A percentile compares a stretch with the other conserved stretches of the same genome.
phyloP scores from a whole-genome alignment of 306 rosid genomes.

The Clitoria ternatea region DNA sequence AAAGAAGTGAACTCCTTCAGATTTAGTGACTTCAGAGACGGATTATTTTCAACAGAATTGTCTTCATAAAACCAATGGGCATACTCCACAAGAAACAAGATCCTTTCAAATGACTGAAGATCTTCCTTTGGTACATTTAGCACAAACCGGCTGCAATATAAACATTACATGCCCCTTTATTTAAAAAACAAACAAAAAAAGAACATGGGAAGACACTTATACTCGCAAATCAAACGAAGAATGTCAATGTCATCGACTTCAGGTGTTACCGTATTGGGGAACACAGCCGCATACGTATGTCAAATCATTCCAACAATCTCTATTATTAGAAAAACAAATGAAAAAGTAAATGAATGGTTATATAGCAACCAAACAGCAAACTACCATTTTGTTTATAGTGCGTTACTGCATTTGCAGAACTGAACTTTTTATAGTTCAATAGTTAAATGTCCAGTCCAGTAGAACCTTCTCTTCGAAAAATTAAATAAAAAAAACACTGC shows the following conservation, averaged over 20 bases:
- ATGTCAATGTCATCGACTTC: background rate
- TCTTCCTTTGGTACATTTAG: slow-evolving; percentile 96
- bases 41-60: slow-evolving; percentile 92
- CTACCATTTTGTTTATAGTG: background rate
- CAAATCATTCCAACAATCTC: slow-evolving; percentile 2
- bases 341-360: background rate
- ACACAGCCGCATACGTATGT: background rate
- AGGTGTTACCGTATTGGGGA: background rate
- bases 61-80: slow-evolving; percentile 99
- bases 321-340: background rate
- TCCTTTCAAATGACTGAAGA: slow-evolving; percentile 93
- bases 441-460: background rate
- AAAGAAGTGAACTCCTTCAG: slow-evolving; percentile 92
- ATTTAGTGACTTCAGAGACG: slow-evolving; percentile 88
- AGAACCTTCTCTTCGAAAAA: background rate
- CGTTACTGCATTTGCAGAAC: background rate
- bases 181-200: background rate
- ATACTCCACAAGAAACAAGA: slow-evolving; percentile 92
- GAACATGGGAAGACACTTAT: background rate
- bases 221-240: background rate
- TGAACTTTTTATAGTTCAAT: background rate
- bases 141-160: slow-evolving; percentile 84
- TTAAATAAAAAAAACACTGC: background rate
- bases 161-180: background rate
- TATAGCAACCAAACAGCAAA: background rate